Evolutionary conservation across 1,139 yeast species (phyloP).

Genomic region (Neolecta irregularis): DNA sequence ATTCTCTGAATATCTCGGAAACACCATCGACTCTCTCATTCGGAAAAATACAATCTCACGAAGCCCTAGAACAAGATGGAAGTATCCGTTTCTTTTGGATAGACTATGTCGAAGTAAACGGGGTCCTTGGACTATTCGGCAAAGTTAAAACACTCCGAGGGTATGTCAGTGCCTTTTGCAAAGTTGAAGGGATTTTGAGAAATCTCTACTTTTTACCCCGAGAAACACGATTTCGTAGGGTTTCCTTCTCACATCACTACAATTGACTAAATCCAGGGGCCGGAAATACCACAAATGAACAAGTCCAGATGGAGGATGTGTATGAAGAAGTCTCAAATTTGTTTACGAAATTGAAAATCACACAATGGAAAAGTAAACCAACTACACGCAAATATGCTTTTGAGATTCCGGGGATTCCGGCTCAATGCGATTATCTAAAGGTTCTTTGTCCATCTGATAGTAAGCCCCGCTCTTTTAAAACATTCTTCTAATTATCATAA

Average conservation of each 20-base stretch:
- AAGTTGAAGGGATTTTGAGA: constrained; percentile 52
- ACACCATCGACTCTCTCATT: constrained; percentile 6
- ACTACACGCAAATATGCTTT: constrained; percentile 73
- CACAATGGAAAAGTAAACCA: constrained; percentile 51
- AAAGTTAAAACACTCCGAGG: constrained; percentile 35
- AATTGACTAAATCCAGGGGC: constrained; percentile 14
- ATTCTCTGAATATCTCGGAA: constrained; percentile 3
- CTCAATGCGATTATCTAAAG: constrained; percentile 65
- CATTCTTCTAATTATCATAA: too few species aligned
- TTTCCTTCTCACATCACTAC: too few species aligned
- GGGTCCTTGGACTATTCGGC: constrained; percentile 65
- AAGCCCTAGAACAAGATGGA: constrained; percentile 26
- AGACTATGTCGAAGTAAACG: constrained; percentile 70
- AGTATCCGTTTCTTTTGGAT: constrained; percentile 72
- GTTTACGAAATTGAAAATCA: constrained; percentile 47
- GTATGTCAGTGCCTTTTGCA: constrained; percentile 62
- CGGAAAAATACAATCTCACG: constrained; percentile 11
- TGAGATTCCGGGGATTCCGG: constrained; percentile 67
- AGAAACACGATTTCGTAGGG: constrained; percentile 18
- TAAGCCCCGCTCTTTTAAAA: too few species aligned
- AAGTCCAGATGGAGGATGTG: constrained; percentile 46
- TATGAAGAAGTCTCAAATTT: constrained; percentile 61
- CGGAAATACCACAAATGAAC: constrained; percentile 20
- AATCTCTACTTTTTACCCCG: constrained; percentile 72
- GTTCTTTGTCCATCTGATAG: constrained; percentile 60